phyloP scores from a whole-genome alignment of 805 yeast genomes.

The Barnettozyma populi region DNA sequence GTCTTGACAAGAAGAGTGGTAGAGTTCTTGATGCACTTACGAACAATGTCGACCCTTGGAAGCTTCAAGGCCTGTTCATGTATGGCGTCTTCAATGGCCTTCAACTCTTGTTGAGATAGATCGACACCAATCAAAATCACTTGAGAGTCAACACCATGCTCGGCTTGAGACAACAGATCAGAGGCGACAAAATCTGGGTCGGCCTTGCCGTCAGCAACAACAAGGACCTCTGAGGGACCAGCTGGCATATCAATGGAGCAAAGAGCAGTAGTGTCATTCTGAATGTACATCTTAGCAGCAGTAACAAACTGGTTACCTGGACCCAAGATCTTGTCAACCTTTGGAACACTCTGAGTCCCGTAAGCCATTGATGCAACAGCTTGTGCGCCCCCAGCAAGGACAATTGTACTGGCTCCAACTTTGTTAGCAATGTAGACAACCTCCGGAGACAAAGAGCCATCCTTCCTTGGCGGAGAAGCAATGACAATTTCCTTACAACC shows the following conservation, averaged over 20 bases:
- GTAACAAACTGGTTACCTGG: constrained; percentile 99
- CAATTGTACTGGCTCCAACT: constrained; percentile 85
- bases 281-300: constrained; percentile 97
- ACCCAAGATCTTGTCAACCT: constrained; percentile 95
- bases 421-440: constrained; percentile 96
- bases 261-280: constrained; percentile 90
- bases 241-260: constrained; percentile 99
- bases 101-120: constrained; percentile 53
- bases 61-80: constrained; percentile 74
- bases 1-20: constrained; percentile 65
- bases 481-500: constrained; percentile 88
- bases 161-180: constrained; percentile 95
- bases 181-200: constrained; percentile 97
- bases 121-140: constrained; percentile 85
- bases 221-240: constrained; percentile 97
- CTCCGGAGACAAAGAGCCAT: constrained; percentile 93
- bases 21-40: constrained; percentile 89
- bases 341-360: constrained; percentile 89
- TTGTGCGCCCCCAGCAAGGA: constrained; percentile 98
- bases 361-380: constrained; percentile 99
- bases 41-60: constrained; percentile 90
- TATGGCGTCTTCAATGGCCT: constrained; percentile 74
- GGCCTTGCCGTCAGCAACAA: constrained; percentile 82
- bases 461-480: constrained; percentile 94
- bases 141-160: constrained; percentile 98